Evolutionary conservation across 768 basidiomycete genomes (phyloP), one percentile per base, ranked within the genome.

Genomic region (Rhizopogon vulgaris): DNA sequence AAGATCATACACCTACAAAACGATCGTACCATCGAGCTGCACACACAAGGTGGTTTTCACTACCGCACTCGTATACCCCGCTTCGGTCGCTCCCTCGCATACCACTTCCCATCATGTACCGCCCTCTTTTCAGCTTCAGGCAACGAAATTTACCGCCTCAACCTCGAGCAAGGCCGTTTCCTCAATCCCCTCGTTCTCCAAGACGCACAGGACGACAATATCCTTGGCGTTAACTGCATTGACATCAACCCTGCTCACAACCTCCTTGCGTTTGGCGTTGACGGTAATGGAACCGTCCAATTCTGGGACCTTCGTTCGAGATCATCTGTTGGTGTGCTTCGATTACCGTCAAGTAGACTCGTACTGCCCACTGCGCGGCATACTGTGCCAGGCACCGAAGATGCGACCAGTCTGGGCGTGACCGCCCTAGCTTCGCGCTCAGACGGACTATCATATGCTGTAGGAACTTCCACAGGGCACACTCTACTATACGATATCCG

Each of bases 1-100:
- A 98, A 98, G 67, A 86, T 90, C n/a, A 78, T 97, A 56, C 94
- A 96, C 66, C 79, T 99, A 2, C 96, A 98, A 77, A 86, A 87
- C 46, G 94, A 97, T 73, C 85, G 96, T n/a, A 90, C 90, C 4
- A 68, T 99, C 51, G 91, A 94, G 62, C 75, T 99, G 5, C 96
- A 99, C 65, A 95, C 91, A 0, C 96, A 98, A 66, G 82, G 89
- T 41, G 92, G 93, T 0, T 81, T 94, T 54, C 90, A 97, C 68
- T 91, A 96, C 65, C 84, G 87, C 37, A 91, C 94, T 6, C 82
- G 96, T 58, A 88, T 98, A 78, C 96, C 96, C 2, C 86, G 85
- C 40, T 94, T 94, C 63, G 96, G 96, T 15, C 88, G 96, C 17
- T 78, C 89, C 0, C 72, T 99, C 49, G 93, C 85, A 6, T 99